Evolutionary conservation across 495 filamentous ascomycete species (phyloP), one percentile per base, ranked within the genome.

Genomic region (Lophium mytilinum): DNA sequence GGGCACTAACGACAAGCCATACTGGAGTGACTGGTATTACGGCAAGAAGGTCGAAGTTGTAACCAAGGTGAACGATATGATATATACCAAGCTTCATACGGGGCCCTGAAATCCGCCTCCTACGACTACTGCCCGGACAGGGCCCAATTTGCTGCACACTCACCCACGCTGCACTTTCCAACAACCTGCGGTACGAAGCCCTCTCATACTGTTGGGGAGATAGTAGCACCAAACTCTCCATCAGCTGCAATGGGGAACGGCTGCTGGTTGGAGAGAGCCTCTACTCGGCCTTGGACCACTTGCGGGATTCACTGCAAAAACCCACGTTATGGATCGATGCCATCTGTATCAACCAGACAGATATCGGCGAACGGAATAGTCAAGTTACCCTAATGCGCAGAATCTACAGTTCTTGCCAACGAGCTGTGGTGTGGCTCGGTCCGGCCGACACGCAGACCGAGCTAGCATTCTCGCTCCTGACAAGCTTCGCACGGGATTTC

Each of bases 261-360:
- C 14, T 55, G 15, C 19, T 11, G 30, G 52, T 60, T 12, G 41
- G 42, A 8, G 50, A 50, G 12, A 55, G 42, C 34, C 36, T 55
- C 12, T 36, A 15, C 33, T 14, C 43, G 3, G 52, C 52, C 14
- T 37, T 60, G 14, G 9, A 53, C 8, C 51, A 37, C 21, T 17
- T 55, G 43, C 42, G 57, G 24, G 17, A 49, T 9, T 9, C 11
- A 4, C 36, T 50, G n/a, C 15, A 6, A 18, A 19, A 12, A 9
- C 47, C 35, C 18, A 43, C 41, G 11, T 34, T 61, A 12, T 61
- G 46, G 58, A 53, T 53, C 12, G 58, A 56, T 35, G 48, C 45
- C 3, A 47, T 61, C 10, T 61, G 53, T 19, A 61, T 61, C 45
- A 53, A 61, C 33, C 53, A 61, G 47, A 36, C 42, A 15, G 46